Conservation (phyloP, 2,329 filamentous ascomycete genomes). For the Cercospora zeae-maydis region DNA sequence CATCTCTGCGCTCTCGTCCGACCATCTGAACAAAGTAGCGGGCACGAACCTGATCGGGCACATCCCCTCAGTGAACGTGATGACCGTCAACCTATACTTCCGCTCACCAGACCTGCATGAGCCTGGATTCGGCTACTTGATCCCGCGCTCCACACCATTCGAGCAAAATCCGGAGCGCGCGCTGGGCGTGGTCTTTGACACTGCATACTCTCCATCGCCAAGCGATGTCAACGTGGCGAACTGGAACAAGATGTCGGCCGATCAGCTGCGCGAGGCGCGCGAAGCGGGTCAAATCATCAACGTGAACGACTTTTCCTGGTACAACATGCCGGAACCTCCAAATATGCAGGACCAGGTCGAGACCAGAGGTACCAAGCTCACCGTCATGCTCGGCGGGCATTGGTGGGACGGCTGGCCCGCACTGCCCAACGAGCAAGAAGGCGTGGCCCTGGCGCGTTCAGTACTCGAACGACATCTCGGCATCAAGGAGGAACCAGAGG, state of each 20-base stretch:
- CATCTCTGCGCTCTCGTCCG: conserved; percentile 59
- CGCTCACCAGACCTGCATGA: conserved; percentile 61
- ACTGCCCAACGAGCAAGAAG: conserved; percentile 64
- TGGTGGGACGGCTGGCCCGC: conserved; percentile 69
- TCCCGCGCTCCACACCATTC: conserved; percentile 68
- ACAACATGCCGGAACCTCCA: conserved; percentile 33
- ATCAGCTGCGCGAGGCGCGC: conserved; percentile 26
- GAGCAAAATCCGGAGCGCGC: conserved; percentile 76
- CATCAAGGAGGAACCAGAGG: conserved; percentile 60
- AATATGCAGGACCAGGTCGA: conserved; percentile 41
- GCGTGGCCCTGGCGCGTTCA: conserved; percentile 63
- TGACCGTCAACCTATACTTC: conserved; percentile 91
- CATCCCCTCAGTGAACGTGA: conserved; percentile 62
- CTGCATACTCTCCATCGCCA: conserved; percentile 47
- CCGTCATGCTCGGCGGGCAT: conserved; percentile 92
- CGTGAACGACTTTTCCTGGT: conserved; percentile 36
- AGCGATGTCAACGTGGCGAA: conserved; percentile 25
- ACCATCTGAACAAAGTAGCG: conserved; percentile 31
- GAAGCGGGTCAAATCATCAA: conserved; percentile 30
- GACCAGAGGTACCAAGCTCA: conserved; percentile 70
- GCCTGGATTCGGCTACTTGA: conserved; percentile 84
- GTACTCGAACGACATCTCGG: conserved; percentile 71
- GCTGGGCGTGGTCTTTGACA: conserved; percentile 91
- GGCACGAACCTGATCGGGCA: conserved; percentile 58
- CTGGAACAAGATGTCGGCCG: conserved; percentile 26